Evolutionary conservation across 306 rosid species (phyloP).

Genomic region (Styphnolobium japonicum): DNA sequence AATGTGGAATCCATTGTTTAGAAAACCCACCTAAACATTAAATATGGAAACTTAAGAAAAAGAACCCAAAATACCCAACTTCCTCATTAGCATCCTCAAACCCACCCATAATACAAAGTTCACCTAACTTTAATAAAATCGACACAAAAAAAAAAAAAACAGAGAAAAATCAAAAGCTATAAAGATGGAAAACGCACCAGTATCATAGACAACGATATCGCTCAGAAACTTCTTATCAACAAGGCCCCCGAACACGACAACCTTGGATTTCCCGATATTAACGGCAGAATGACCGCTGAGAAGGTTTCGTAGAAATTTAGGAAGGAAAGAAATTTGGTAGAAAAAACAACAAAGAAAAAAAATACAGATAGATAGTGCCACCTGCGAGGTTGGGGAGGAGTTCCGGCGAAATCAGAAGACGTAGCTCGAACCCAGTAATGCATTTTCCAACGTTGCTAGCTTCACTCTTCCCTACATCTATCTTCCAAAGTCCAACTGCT

Average conservation of each 20-base stretch:
- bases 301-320: conserved; percentile 16
- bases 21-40: background rate
- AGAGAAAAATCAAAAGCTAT: background rate
- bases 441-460: no score
- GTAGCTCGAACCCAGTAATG: conserved; percentile 90
- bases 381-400: conserved; percentile 89
- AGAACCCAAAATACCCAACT: background rate
- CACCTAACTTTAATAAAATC: background rate
- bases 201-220: conserved; percentile 74
- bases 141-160: background rate
- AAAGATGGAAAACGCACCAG: conserved; percentile 26
- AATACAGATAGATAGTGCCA: background rate
- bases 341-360: background rate
- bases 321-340: background rate
- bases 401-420: conserved; percentile 73
- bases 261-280: conserved; percentile 79
- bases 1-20: background rate
- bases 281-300: conserved; percentile 90
- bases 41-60: background rate
- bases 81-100: background rate
- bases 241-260: conserved; percentile 89
- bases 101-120: background rate
- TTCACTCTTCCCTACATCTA: no score
- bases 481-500: no score
- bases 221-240: conserved; percentile 80